These are phyloP conservation scores for Plasmodium inui DNA, from an alignment of 169 alveolate species.

Conservation along the genomic window DNA sequence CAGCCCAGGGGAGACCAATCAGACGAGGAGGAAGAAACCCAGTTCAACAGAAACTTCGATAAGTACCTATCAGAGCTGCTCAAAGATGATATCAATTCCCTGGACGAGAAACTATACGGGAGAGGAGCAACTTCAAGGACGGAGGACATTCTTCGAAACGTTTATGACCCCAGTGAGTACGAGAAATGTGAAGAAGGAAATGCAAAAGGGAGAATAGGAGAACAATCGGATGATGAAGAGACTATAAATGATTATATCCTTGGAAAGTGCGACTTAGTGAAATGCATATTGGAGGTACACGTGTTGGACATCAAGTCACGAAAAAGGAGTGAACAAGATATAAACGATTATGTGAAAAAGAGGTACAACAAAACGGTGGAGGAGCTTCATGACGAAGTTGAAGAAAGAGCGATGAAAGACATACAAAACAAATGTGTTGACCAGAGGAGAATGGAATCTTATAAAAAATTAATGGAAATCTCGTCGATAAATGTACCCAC, in stretches of 20 bases:
- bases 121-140: neutral
- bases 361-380: slow-evolving; percentile 57
- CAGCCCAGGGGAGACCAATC: neutral
- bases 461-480: slow-evolving; percentile 73
- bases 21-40: neutral
- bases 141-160: slow-evolving; percentile 28
- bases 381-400: slow-evolving; percentile 57
- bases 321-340: slow-evolving; percentile 17
- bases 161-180: slow-evolving; percentile 47
- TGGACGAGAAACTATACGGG: slow-evolving; percentile 38
- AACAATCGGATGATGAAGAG: neutral
- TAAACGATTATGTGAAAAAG: slow-evolving; percentile 31
- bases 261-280: slow-evolving; percentile 58
- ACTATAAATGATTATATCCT: slow-evolving; percentile 55
- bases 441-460: slow-evolving; percentile 75
- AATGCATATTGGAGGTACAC: slow-evolving; percentile 58
- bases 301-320: slow-evolving; percentile 30
- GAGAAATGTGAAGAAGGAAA: slow-evolving; percentile 7
- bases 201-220: neutral
- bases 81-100: slow-evolving; percentile 61
- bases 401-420: slow-evolving; percentile 60
- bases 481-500: slow-evolving; percentile 59
- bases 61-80: slow-evolving; percentile 52
- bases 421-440: slow-evolving; percentile 67
- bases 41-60: slow-evolving; percentile 43